A percentile compares a stretch with the other conserved stretches of the same genome.
Conservation (phyloP, 1,139 yeast genomes). For the Taiozyma sp. region DNA sequence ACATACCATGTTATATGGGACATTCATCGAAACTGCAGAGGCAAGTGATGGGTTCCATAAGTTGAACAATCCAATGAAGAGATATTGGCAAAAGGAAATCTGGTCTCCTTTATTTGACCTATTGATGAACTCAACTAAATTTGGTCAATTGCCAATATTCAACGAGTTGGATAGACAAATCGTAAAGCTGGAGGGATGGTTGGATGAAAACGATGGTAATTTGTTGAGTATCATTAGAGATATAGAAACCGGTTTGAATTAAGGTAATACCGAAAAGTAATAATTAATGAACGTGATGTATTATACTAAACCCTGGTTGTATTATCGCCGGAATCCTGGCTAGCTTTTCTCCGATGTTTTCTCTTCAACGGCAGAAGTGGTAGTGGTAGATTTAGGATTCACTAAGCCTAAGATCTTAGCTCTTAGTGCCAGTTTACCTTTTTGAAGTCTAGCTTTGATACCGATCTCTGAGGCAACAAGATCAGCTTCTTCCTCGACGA, state of each 20-base stretch:
- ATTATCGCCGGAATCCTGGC: neutral
- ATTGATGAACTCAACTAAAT: conserved; percentile 51
- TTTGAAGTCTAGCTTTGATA: conserved; percentile 6
- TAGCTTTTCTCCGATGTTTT: neutral
- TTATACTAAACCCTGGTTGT: neutral
- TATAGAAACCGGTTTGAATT: conserved; percentile 16
- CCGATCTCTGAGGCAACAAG: conserved; percentile 14
- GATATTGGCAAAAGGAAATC: conserved; percentile 72
- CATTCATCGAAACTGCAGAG: conserved; percentile 42
- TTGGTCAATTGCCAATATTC: conserved; percentile 36
- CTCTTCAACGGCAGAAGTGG: neutral
- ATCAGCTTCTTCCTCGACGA: conserved; percentile 60
- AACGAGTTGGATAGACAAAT: conserved; percentile 35
- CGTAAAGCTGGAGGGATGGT: conserved; percentile 36
- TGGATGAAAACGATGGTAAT: conserved; percentile 8
- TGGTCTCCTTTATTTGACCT: conserved; percentile 68
- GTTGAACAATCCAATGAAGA: conserved; percentile 45
- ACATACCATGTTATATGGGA: conserved; percentile 69
- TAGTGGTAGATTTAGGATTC: neutral
- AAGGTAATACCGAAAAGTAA: neutral
- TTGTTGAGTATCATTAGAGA: conserved; percentile 12
- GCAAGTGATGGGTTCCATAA: conserved; percentile 22
- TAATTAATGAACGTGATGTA: neutral
- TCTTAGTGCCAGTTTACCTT: neutral
- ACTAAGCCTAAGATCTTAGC: neutral